These are phyloP conservation scores for Poa pratensis DNA, from an alignment of 176 grass and related monocot species.

Conservation along the genomic window DNA sequence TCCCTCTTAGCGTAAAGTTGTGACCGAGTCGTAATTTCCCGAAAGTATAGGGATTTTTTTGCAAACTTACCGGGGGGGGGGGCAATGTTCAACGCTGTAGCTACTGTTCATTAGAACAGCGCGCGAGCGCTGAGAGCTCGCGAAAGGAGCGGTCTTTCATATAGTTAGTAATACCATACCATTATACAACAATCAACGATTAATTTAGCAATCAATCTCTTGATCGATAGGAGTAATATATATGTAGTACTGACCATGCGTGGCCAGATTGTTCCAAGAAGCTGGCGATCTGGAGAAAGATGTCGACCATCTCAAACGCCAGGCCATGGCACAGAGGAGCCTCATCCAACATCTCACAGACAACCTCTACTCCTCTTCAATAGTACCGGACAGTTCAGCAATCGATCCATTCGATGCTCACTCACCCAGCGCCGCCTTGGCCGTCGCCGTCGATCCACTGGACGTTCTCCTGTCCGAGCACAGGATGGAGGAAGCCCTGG, in stretches of 20 bases:
- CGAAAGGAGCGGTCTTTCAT: too few relatives aligned
- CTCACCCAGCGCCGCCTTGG: not conserved
- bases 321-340: slow-evolving; percentile 42
- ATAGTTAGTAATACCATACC: not conserved
- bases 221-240: not conserved
- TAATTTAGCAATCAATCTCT: not conserved
- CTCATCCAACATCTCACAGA: slow-evolving; percentile 43
- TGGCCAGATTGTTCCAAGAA: slow-evolving; percentile 56
- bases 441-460: slow-evolving; percentile 17
- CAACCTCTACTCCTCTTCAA: slow-evolving; percentile 37
- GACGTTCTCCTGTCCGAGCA: slow-evolving; percentile 53
- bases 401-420: not conserved
- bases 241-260: not conserved
- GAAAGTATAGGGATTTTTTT: too few relatives aligned
- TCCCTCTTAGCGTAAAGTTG: too few relatives aligned
- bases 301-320: slow-evolving; percentile 43
- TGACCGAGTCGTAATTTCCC: too few relatives aligned
- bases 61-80: too few relatives aligned
- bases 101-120: too few relatives aligned
- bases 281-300: slow-evolving; percentile 44
- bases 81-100: too few relatives aligned
- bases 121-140: too few relatives aligned
- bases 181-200: not conserved
- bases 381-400: not conserved
- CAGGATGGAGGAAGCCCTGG: slow-evolving; percentile 48